Percentiles rank a stretch among this genome's conserved stretches.
Conservation (phyloP, 78 protist species). For the Dictyostelium intermedium region DNA sequence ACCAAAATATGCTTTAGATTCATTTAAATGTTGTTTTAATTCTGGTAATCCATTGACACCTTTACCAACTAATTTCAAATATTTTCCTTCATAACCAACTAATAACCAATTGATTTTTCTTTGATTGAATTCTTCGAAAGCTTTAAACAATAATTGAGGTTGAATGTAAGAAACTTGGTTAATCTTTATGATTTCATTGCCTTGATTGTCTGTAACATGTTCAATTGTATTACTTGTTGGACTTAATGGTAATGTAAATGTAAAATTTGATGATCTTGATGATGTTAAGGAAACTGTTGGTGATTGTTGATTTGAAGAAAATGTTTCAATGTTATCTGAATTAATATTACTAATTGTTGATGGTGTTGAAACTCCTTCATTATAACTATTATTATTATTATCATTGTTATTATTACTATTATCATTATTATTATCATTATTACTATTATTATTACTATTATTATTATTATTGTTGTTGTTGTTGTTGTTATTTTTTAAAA, state of each 20-base stretch:
- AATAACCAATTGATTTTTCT: conserved; percentile 38
- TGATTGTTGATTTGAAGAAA: not conserved
- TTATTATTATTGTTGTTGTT: not conserved
- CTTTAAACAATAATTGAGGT: not conserved
- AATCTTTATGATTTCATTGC: not conserved
- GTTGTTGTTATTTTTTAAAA: not conserved
- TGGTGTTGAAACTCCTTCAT: not conserved
- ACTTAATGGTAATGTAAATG: not conserved
- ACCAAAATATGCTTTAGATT: not conserved
- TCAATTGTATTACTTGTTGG: conserved; percentile 8
- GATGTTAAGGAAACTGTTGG: not conserved
- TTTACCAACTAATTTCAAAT: not conserved
- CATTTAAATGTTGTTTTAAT: conserved; percentile 1
- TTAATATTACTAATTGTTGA: not conserved
- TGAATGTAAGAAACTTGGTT: not conserved
- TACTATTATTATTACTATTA: not conserved
- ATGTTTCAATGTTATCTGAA: not conserved
- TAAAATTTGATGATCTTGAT: not conserved
- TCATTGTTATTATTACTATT: not conserved
- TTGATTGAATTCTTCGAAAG: not conserved
- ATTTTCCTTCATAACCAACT: not conserved
- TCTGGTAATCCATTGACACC: conserved; percentile 42
- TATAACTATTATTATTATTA: not conserved
- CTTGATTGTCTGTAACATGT: not conserved
- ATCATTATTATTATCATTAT: not conserved